A percentile compares a stretch with the other conserved stretches of the same genome.
Evolutionary conservation across 106 monocot species (phyloP).

Genomic region (Triglochin maritima): DNA sequence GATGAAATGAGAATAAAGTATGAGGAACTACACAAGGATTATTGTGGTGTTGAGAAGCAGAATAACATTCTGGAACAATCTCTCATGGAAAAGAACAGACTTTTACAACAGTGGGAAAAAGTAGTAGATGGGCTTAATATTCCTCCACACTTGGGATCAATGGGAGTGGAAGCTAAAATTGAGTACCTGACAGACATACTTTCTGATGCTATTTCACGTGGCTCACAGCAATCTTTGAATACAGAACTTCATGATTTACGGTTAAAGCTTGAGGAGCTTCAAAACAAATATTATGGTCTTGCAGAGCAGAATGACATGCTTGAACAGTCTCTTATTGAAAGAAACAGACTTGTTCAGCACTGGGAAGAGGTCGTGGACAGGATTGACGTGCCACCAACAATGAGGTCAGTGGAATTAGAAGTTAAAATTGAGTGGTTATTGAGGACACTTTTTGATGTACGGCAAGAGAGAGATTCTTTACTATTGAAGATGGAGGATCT

Average conservation of each 20-base stretch:
- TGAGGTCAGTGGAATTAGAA: constrained; percentile 46
- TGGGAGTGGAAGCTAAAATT: constrained; percentile 54
- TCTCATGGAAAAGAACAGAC: constrained; percentile 64
- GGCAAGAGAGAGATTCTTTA: constrained; percentile 58
- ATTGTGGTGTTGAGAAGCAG: constrained; percentile 86
- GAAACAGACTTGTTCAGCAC: constrained; percentile 62
- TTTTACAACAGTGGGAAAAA: constrained; percentile 81
- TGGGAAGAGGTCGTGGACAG: constrained; percentile 71
- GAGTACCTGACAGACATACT: constrained; percentile 54
- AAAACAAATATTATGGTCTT: constrained; percentile 66
- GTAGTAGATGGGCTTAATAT: constrained; percentile 50
- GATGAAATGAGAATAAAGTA: constrained; percentile 61
- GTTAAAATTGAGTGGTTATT: constrained; percentile 67
- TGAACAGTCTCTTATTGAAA: constrained; percentile 78
- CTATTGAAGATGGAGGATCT: constrained; percentile 60
- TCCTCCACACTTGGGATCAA: constrained; percentile 46
- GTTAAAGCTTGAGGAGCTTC: constrained; percentile 54
- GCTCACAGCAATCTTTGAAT: constrained; percentile 12
- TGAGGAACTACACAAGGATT: constrained; percentile 60
- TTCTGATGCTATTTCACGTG: constrained; percentile 16
- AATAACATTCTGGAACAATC: constrained; percentile 93
- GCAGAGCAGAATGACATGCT: constrained; percentile 96
- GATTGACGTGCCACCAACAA: constrained; percentile 58
- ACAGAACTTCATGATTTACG: constrained; percentile 49
- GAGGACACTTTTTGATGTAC: constrained; percentile 40